Evolutionary conservation across 352 stramenopile species (phyloP).

Genomic region (Pythium myriotylum): DNA sequence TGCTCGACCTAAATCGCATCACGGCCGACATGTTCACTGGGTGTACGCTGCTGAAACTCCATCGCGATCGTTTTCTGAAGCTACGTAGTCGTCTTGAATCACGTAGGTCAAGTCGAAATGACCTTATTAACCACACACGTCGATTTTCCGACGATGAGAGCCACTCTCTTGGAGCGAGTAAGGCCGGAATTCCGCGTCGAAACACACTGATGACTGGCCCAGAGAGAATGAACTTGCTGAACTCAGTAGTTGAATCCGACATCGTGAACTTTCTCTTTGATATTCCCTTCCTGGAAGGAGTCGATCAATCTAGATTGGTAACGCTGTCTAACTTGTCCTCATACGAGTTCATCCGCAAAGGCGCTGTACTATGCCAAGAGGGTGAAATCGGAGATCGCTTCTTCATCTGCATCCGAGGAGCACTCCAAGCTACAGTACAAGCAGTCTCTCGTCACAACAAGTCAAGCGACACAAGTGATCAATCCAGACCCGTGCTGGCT

Average conservation of each 20-base stretch:
- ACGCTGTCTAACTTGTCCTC: constrained; percentile 71
- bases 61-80: constrained; percentile 54
- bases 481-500: not conserved
- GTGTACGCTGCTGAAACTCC: constrained; percentile 62
- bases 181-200: constrained; percentile 3
- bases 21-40: constrained; percentile 54
- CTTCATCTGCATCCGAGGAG: constrained; percentile 71
- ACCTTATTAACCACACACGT: constrained; percentile 45
- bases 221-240: constrained; percentile 68
- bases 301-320: constrained; percentile 58
- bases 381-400: constrained; percentile 65
- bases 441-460: constrained; percentile 1
- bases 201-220: constrained; percentile 37
- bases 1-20: constrained; percentile 62
- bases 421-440: constrained; percentile 50
- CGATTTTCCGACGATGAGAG: constrained; percentile 46
- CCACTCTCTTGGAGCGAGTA: not conserved
- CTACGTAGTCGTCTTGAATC: constrained; percentile 34
- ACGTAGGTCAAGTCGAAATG: constrained; percentile 21
- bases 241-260: constrained; percentile 67
- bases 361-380: constrained; percentile 54
- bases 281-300: constrained; percentile 66
- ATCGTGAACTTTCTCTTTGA: constrained; percentile 67
- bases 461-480: not conserved
- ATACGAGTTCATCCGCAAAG: constrained; percentile 58